Percentiles rank a stretch among this genome's conserved stretches.
phyloP scores from a whole-genome alignment of 169 alveolate species.

The Miamiensis avidus region DNA sequence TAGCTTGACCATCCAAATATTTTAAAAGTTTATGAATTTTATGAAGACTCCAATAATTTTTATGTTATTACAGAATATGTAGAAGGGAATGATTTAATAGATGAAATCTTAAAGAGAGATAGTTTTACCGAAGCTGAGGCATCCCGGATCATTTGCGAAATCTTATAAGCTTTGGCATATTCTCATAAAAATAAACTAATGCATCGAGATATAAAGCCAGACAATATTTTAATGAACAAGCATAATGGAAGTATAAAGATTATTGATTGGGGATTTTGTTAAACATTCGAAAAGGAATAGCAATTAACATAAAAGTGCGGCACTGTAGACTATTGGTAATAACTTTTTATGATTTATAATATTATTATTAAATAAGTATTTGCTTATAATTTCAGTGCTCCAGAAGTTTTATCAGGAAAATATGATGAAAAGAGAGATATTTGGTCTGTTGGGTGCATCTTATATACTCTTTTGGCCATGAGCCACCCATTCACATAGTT shows the following conservation, averaged over 20 bases:
- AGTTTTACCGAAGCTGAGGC: slow-evolving; percentile 90
- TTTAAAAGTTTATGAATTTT: slow-evolving; percentile 90
- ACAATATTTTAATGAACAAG: slow-evolving; percentile 75
- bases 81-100: slow-evolving; percentile 94
- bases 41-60: slow-evolving; percentile 84
- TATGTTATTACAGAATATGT: slow-evolving; percentile 91
- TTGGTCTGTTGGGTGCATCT: slow-evolving; percentile 27
- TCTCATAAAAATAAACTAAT: slow-evolving; percentile 89
- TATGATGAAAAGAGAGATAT: slow-evolving; percentile 31
- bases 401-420: slow-evolving; percentile 17
- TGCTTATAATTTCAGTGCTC: neutral
- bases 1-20: slow-evolving; percentile 96
- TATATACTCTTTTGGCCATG: slow-evolving; percentile 16
- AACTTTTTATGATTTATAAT: no score
- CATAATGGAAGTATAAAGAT: slow-evolving; percentile 59
- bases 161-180: slow-evolving; percentile 91
- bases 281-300: slow-evolving; percentile 36
- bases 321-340: neutral
- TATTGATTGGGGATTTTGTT: slow-evolving; percentile 46
- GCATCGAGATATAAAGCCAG: slow-evolving; percentile 91
- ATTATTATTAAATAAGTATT: no score
- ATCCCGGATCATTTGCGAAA: slow-evolving; percentile 90
- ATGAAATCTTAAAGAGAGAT: slow-evolving; percentile 85
- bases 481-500: slow-evolving; percentile 27
- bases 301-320: slow-evolving; percentile 10